These are phyloP conservation scores for Aspergillus spinulosporus DNA, from an alignment of 2,329 filamentous ascomycete genomes.

Conservation along the genomic window DNA sequence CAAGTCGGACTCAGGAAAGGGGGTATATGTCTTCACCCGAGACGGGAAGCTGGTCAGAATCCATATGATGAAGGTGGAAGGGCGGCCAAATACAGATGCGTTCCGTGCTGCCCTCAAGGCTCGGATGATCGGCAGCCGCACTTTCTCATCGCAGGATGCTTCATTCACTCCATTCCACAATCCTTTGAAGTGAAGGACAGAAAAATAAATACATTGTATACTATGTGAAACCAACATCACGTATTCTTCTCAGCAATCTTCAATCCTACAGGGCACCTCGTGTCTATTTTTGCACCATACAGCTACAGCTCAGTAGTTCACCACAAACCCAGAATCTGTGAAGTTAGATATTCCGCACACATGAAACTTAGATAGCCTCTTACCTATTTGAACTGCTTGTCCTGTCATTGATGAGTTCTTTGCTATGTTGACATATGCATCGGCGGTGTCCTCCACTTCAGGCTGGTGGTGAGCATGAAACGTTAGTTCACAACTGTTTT, in stretches of 20 bases:
- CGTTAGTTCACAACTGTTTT: slow-evolving; percentile 13
- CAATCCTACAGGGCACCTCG: background rate
- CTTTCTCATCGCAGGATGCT: slow-evolving; percentile 26
- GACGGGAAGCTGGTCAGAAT: slow-evolving; percentile 40
- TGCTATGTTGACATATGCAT: slow-evolving; percentile 42
- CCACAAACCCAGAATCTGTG: slow-evolving; percentile 37
- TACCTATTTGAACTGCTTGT: slow-evolving; percentile 47
- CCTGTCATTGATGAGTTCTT: slow-evolving; percentile 51
- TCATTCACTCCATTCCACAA: slow-evolving; percentile 37
- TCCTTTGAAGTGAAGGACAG: slow-evolving; percentile 25
- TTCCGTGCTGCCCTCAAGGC: slow-evolving; percentile 43
- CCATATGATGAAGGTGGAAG: slow-evolving; percentile 44
- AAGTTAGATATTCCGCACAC: slow-evolving; percentile 15
- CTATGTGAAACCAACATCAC: slow-evolving; percentile 20
- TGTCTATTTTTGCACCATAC: background rate
- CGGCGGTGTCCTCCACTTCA: slow-evolving; percentile 45
- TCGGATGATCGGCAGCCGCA: slow-evolving; percentile 36
- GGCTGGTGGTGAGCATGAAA: slow-evolving; percentile 28
- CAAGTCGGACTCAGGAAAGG: slow-evolving; percentile 28
- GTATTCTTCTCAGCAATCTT: slow-evolving; percentile 14
- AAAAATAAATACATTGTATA: background rate
- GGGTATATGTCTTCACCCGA: slow-evolving; percentile 40
- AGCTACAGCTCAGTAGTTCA: slow-evolving; percentile 18
- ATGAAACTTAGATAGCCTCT: slow-evolving; percentile 13
- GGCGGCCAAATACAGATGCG: slow-evolving; percentile 36